Conservation (phyloP, 2,329 filamentous ascomycete species). For the Claviceps fusiformis region DNA sequence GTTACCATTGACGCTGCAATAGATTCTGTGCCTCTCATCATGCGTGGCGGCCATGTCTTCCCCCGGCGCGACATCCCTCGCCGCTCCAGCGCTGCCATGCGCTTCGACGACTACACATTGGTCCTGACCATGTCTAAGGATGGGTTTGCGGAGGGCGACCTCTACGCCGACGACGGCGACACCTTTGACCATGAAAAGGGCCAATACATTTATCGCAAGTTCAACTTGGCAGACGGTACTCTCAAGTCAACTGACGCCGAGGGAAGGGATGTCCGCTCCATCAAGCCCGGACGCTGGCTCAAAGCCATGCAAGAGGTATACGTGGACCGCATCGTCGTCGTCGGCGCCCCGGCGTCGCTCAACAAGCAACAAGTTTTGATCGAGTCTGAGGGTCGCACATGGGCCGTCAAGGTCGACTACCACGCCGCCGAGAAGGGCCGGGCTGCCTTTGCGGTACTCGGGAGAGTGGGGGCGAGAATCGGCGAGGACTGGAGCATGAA, state of each 20-base stretch:
- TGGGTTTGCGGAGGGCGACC: slow-evolving; percentile 54
- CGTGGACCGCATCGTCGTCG: slow-evolving; percentile 73
- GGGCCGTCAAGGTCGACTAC: slow-evolving; percentile 49
- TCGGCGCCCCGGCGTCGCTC: slow-evolving; percentile 68
- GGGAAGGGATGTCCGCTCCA: slow-evolving; percentile 36
- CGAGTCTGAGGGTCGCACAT: slow-evolving; percentile 37
- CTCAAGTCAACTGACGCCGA: slow-evolving; percentile 60
- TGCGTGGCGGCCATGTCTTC: slow-evolving; percentile 87
- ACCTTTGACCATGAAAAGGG: slow-evolving; percentile 77
- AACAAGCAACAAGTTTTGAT: slow-evolving; percentile 45
- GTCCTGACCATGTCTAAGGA: slow-evolving; percentile 55
- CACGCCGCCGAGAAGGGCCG: slow-evolving; percentile 30
- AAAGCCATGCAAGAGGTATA: slow-evolving; percentile 65
- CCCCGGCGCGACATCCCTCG: slow-evolving; percentile 79
- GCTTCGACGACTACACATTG: slow-evolving; percentile 87
- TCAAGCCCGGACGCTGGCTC: slow-evolving; percentile 53
- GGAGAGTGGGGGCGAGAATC: slow-evolving; percentile 36
- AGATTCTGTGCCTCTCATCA: slow-evolving; percentile 76
- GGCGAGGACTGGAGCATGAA: slow-evolving; percentile 40
- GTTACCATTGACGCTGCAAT: slow-evolving; percentile 64
- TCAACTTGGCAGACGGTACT: slow-evolving; percentile 47
- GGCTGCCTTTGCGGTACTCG: slow-evolving; percentile 39
- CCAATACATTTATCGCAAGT: slow-evolving; percentile 76
- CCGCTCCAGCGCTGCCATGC: slow-evolving; percentile 78
- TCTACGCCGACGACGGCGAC: slow-evolving; percentile 91